Evolutionary conservation across 129 eudicot genomes (phyloP).

Genomic region (Daucus carota): DNA sequence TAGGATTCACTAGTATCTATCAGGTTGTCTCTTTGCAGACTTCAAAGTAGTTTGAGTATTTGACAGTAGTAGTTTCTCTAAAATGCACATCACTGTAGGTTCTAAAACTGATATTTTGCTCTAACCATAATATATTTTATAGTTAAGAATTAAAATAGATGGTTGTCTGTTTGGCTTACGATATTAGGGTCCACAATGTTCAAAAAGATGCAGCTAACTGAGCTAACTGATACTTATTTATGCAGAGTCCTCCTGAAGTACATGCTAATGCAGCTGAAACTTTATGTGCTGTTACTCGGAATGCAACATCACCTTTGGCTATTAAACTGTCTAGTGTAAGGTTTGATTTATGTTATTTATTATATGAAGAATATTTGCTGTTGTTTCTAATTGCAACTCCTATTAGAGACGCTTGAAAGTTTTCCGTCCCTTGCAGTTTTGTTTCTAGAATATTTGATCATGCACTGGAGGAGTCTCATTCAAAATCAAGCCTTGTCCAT

Average conservation of each 20-base stretch:
- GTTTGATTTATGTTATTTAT: conserved; percentile 27
- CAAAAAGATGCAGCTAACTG: neutral
- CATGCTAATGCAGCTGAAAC: conserved; percentile 93
- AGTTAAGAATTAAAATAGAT: neutral
- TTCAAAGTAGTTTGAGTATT: neutral
- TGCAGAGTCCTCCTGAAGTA: conserved; percentile 74
- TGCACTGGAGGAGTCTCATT: conserved; percentile 78
- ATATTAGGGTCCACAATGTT: neutral
- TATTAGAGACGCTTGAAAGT: neutral
- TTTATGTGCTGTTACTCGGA: conserved; percentile 73
- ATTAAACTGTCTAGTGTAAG: conserved; percentile 76
- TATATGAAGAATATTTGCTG: neutral
- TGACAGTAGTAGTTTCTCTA: no score
- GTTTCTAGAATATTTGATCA: conserved; percentile 75
- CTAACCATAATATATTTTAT: neutral
- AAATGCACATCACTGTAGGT: neutral
- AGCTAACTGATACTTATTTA: neutral
- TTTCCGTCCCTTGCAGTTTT: conserved; percentile 36
- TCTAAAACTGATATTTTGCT: neutral
- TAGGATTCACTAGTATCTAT: neutral
- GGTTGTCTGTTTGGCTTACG: neutral
- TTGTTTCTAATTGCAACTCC: neutral
- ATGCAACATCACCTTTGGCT: conserved; percentile 71
- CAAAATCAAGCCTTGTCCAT: conserved; percentile 75
- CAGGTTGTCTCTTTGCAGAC: neutral